Conservation (phyloP, 1,139 yeast genomes). For the Candida tropicalis region DNA sequence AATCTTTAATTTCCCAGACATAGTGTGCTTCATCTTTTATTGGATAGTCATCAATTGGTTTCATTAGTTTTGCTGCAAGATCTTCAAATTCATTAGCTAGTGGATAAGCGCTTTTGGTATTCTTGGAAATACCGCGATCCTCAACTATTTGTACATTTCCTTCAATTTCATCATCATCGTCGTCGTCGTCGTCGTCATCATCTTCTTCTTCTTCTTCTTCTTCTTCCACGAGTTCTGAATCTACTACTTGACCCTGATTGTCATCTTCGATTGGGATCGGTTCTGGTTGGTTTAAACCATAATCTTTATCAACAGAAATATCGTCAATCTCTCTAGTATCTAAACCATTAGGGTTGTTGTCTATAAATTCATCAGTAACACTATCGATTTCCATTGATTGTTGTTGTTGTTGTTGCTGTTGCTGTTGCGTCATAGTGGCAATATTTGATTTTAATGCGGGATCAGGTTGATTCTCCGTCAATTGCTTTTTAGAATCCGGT, state of each 20-base stretch:
- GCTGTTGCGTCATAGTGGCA: slow-evolving; percentile 12
- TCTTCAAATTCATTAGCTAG: slow-evolving; percentile 35
- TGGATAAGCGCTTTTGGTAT: slow-evolving; percentile 18
- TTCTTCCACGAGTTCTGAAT: slow-evolving; percentile 10
- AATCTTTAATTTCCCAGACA: slow-evolving; percentile 79
- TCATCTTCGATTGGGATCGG: slow-evolving; percentile 7
- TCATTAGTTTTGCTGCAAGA: slow-evolving; percentile 36
- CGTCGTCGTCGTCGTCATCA: slow-evolving; percentile 9
- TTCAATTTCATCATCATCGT: slow-evolving; percentile 10
- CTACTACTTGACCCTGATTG: slow-evolving; percentile 6
- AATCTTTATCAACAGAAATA: slow-evolving; percentile 14
- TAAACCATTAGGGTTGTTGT: background rate
- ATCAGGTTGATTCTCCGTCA: slow-evolving; percentile 13
- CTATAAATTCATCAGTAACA: slow-evolving; percentile 2
- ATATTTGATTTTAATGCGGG: slow-evolving; percentile 17
- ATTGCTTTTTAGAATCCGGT: slow-evolving; percentile 12
- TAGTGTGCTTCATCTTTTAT: slow-evolving; percentile 40
- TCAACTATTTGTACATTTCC: slow-evolving; percentile 9
- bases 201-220: slow-evolving; percentile 11
- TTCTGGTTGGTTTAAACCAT: slow-evolving; percentile 5
- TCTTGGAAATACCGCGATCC: slow-evolving; percentile 1
- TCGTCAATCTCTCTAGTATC: slow-evolving; percentile 11
- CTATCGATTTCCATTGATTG: slow-evolving; percentile 11
- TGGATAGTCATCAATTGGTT: slow-evolving; percentile 49
- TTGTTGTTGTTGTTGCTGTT: slow-evolving; percentile 7